Evolutionary conservation across 345 rosid genomes (phyloP).

Genomic region (Psidium guajava): DNA sequence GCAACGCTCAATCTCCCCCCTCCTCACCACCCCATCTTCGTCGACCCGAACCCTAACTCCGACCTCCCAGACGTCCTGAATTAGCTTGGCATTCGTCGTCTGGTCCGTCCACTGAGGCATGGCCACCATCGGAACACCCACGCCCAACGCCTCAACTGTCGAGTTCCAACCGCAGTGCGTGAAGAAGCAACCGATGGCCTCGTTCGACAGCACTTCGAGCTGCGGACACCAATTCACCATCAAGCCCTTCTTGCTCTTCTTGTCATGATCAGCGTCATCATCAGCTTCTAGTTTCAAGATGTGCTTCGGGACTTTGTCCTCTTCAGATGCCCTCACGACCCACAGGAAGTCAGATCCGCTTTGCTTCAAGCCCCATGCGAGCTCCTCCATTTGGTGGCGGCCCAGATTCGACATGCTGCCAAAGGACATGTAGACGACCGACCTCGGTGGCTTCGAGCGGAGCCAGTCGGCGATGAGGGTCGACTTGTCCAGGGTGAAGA

Average conservation of each 20-base stretch:
- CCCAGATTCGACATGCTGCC: constrained; percentile 47
- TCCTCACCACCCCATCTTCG: constrained; percentile 34
- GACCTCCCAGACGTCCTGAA: constrained; percentile 49
- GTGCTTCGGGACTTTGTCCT: constrained; percentile 19
- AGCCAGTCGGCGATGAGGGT: constrained; percentile 28
- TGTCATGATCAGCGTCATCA: background rate
- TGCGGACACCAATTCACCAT: constrained; percentile 50
- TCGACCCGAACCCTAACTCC: constrained; percentile 41
- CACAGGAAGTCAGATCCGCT: constrained; percentile 31
- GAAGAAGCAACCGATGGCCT: constrained; percentile 44
- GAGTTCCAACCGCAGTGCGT: constrained; percentile 64
- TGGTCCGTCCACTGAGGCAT: constrained; percentile 17
- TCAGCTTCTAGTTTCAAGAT: background rate
- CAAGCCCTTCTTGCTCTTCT: constrained; percentile 13
- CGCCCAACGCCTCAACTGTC: constrained; percentile 4
- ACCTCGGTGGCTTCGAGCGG: constrained; percentile 22
- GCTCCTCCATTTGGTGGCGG: constrained; percentile 37
- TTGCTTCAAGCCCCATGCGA: constrained; percentile 25
- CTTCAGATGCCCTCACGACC: constrained; percentile 40
- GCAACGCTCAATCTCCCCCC: constrained; percentile 36
- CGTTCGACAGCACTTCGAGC: constrained; percentile 28
- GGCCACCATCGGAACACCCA: constrained; percentile 11
- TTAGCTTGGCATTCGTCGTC: constrained; percentile 30
- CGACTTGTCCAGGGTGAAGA: constrained; percentile 19
- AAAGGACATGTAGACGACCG: constrained; percentile 56